Conservation (phyloP, 1,284 basidiomycete species). For the Sanghuangporus weigelae region DNA sequence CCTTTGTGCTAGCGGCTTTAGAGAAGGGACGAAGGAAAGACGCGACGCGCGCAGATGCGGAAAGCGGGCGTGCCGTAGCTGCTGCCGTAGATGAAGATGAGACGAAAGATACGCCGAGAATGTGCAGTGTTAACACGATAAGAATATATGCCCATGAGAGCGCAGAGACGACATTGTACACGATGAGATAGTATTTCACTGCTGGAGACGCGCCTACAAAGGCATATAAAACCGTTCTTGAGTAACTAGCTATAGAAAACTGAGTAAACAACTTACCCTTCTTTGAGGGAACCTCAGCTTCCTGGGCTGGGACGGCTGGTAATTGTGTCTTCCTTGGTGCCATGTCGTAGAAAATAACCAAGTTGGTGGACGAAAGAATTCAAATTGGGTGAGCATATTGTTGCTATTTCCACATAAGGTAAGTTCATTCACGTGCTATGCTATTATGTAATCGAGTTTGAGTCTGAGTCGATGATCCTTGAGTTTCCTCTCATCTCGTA, state of each 20-base stretch:
- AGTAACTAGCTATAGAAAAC: background rate
- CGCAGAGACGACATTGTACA: constrained; percentile 74
- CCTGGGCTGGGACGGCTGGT: background rate
- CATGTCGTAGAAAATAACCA: background rate
- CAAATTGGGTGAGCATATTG: background rate
- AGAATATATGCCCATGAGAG: constrained; percentile 75
- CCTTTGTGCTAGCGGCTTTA: constrained; percentile 17
- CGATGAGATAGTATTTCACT: constrained; percentile 60
- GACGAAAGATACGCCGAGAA: constrained; percentile 23
- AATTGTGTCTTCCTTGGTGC: background rate
- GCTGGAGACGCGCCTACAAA: background rate
- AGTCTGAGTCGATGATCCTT: background rate
- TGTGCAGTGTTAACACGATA: constrained; percentile 21
- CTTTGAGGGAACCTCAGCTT: background rate
- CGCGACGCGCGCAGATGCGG: constrained; percentile 23
- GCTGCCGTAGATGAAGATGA: constrained; percentile 45
- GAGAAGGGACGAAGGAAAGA: constrained; percentile 24
- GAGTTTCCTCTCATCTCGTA: too few species aligned
- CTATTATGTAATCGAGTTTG: background rate
- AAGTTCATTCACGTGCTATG: background rate
- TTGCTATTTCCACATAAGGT: background rate
- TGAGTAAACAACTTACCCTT: background rate
- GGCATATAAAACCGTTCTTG: background rate
- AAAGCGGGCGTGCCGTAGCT: constrained; percentile 17
- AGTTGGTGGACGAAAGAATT: background rate